A percentile compares a stretch with the other conserved stretches of the same genome.
phyloP scores from a whole-genome alignment of 371 early-diverging fungal species.

The Saksenaea oblongispora region DNA sequence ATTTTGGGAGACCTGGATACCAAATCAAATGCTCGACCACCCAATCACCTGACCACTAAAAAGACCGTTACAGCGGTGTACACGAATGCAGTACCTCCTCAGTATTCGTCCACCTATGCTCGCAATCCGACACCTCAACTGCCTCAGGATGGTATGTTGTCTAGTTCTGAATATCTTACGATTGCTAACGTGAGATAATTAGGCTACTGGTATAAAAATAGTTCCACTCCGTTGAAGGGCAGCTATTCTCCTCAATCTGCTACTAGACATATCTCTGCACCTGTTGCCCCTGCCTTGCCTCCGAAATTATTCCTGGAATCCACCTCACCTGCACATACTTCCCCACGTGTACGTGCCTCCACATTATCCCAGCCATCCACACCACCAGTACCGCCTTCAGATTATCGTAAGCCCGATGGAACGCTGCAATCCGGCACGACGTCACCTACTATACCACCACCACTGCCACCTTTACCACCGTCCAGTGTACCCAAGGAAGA shows the following conservation, averaged over 20 bases:
- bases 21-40: not conserved
- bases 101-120: conserved; percentile 5
- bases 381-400: conserved; percentile 22
- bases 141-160: not conserved
- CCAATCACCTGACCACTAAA: conserved; percentile 7
- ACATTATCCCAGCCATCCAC: conserved; percentile 16
- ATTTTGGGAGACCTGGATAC: conserved; percentile 26
- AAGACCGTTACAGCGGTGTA: conserved; percentile 8
- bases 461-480: conserved; percentile 43
- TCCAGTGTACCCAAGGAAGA: conserved; percentile 15
- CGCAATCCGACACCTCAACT: not conserved
- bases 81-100: conserved; percentile 9
- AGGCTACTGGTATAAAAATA: conserved; percentile 7
- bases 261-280: conserved; percentile 13
- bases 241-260: conserved; percentile 7
- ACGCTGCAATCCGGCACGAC: not conserved
- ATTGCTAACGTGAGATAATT: not conserved
- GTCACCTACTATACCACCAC: conserved; percentile 22
- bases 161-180: not conserved
- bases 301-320: conserved; percentile 17
- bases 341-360: conserved; percentile 3
- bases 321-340: conserved; percentile 12
- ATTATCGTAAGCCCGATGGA: not conserved
- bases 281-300: conserved; percentile 17
- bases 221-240: not conserved